Conservation (phyloP, 495 filamentous ascomycete genomes). For the Friedmanniomyces endolithicus region DNA sequence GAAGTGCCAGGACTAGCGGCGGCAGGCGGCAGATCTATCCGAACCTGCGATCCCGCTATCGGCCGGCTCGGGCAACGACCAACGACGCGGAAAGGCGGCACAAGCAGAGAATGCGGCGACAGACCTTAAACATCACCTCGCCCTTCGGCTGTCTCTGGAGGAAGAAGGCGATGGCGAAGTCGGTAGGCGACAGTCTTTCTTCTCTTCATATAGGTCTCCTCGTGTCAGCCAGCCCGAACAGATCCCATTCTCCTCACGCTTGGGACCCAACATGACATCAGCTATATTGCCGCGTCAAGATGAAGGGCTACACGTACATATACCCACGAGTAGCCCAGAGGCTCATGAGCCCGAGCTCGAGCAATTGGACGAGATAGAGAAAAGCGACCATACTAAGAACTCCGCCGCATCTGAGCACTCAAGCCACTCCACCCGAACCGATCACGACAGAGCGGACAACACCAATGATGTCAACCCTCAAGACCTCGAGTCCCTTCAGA, state of each 20-base stretch:
- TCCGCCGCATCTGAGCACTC: not conserved
- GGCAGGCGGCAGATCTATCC: not conserved
- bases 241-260: no score
- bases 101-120: not conserved
- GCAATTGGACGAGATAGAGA: not conserved
- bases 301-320: no score
- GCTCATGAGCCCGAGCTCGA: not conserved
- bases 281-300: no score
- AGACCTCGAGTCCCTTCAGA: slow-evolving; percentile 5
- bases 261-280: no score
- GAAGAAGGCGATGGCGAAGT: not conserved
- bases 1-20: not conserved
- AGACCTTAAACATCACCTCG: not conserved
- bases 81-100: not conserved
- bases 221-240: no score
- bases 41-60: not conserved
- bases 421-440: not conserved
- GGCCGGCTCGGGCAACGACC: not conserved
- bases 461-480: not conserved
- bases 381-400: not conserved
- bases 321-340: no score
- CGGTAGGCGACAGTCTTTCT: not conserved
- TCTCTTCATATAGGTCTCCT: not conserved
- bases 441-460: slow-evolving; percentile 1
- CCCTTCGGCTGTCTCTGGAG: not conserved